Conservation (phyloP, 2,329 filamentous ascomycete genomes). For the Bimuria novae-zelandiae region DNA sequence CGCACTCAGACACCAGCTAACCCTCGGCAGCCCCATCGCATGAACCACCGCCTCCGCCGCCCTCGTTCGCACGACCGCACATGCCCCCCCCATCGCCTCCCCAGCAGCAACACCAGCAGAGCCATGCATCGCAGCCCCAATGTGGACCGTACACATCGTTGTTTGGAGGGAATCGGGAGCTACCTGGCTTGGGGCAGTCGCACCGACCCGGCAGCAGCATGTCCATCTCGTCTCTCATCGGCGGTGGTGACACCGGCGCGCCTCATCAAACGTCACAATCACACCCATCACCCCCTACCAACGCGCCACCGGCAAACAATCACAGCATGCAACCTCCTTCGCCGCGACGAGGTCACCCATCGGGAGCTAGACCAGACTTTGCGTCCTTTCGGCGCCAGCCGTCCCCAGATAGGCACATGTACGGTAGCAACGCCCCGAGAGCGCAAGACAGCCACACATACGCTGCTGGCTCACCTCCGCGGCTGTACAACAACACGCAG, state of each 20-base stretch:
- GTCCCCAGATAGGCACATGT: conserved; percentile 45
- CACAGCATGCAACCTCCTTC: conserved; percentile 55
- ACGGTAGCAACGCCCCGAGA: conserved; percentile 30
- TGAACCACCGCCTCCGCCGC: conserved; percentile 46
- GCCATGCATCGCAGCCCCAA: conserved; percentile 43
- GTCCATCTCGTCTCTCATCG: conserved; percentile 76
- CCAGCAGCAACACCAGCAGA: conserved; percentile 46
- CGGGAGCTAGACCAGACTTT: conserved; percentile 41
- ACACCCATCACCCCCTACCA: conserved; percentile 52
- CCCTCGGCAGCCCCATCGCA: conserved; percentile 39
- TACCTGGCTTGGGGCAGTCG: conserved; percentile 55
- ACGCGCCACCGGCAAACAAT: conserved; percentile 44
- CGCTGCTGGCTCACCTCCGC: conserved; percentile 36
- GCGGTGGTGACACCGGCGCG: conserved; percentile 55
- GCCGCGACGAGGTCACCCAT: conserved; percentile 42
- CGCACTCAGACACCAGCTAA: conserved; percentile 24
- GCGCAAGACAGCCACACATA: conserved; percentile 33
- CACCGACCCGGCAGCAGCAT: conserved; percentile 67
- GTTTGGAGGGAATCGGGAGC: conserved; percentile 59
- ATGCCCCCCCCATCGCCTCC: conserved; percentile 58
- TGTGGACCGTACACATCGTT: conserved; percentile 50
- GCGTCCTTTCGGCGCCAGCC: conserved; percentile 42
- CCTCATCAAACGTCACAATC: conserved; percentile 48
- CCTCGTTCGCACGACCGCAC: conserved; percentile 49
- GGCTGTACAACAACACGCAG: conserved; percentile 37